A percentile compares a stretch with the other conserved stretches of the same genome.
Evolutionary conservation across 495 filamentous ascomycete genomes (phyloP).

Genomic region (Hamigera avellanea): DNA sequence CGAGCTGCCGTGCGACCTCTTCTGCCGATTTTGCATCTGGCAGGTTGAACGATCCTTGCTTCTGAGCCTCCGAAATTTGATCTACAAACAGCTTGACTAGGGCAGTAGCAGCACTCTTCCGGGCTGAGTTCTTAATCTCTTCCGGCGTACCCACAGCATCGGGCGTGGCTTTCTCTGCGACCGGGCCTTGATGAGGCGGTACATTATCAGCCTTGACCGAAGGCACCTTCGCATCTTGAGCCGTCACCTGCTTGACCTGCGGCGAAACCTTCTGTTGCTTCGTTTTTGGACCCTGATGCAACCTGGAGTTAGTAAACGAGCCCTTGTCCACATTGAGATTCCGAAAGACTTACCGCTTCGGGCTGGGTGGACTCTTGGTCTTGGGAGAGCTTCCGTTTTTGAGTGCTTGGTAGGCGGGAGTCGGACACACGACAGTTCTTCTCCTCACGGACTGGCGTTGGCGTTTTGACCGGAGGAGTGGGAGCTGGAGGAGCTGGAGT

Average conservation of each 20-base stretch:
- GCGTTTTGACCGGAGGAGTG: conserved; percentile 15
- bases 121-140: conserved; percentile 35
- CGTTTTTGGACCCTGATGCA: conserved; percentile 23
- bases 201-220: conserved; percentile 24
- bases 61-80: conserved; percentile 37
- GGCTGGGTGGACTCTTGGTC: conserved; percentile 14
- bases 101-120: conserved; percentile 36
- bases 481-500: conserved; percentile 9
- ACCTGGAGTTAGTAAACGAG: no score
- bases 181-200: conserved; percentile 14
- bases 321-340: background rate
- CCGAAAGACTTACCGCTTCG: conserved; percentile 19
- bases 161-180: conserved; percentile 11
- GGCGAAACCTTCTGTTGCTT: conserved; percentile 31
- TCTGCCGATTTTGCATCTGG: conserved; percentile 39
- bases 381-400: conserved; percentile 36
- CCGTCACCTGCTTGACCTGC: conserved; percentile 7
- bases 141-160: conserved; percentile 22
- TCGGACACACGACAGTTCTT: conserved; percentile 19
- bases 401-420: conserved; percentile 20
- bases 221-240: conserved; percentile 9
- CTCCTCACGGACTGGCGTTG: conserved; percentile 20
- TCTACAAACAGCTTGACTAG: conserved; percentile 44
- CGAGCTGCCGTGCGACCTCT: conserved; percentile 42
- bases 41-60: conserved; percentile 38